Conservation (phyloP, 257 asterid species). For the Nicotiana benthamiana region DNA sequence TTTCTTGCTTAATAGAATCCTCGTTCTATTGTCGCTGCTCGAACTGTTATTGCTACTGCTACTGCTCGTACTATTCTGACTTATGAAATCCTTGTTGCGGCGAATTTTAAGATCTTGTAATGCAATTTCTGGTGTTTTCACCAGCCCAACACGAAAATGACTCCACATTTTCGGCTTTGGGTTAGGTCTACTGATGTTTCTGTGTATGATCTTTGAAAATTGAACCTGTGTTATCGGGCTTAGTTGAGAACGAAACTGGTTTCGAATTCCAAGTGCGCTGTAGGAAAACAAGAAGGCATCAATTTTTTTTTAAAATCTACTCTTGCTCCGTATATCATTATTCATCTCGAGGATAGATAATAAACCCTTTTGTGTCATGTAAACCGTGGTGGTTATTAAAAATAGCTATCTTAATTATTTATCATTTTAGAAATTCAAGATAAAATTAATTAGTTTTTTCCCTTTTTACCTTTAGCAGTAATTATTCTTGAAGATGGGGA, state of each 20-base stretch:
- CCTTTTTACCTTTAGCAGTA: too few species aligned
- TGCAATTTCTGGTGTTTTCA: conserved; percentile 58
- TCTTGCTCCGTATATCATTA: too few species aligned
- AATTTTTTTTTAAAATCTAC: too few species aligned
- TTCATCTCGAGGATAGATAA: too few species aligned
- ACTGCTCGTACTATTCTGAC: conserved; percentile 41
- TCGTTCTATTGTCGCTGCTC: background rate
- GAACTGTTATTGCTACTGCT: conserved; percentile 6
- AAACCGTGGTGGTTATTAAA: too few species aligned
- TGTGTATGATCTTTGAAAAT: conserved; percentile 17
- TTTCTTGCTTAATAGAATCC: conserved; percentile 5
- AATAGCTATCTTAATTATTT: too few species aligned
- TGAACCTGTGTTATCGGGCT: conserved; percentile 66
- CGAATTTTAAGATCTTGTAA: conserved; percentile 47
- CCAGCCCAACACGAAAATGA: conserved; percentile 50
- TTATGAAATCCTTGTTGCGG: conserved; percentile 16
- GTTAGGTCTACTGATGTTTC: background rate
- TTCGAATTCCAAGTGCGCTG: conserved; percentile 8
- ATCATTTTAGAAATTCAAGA: too few species aligned
- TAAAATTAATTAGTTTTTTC: too few species aligned
- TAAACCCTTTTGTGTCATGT: too few species aligned
- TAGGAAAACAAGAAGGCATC: too few species aligned
- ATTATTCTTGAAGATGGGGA: too few species aligned
- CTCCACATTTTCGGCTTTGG: conserved; percentile 35
- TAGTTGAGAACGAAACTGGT: conserved; percentile 62